A percentile compares a stretch with the other conserved stretches of the same genome.
Evolutionary conservation across 176 grass and related monocot species (phyloP).

Genomic region (Zizania latifolia): DNA sequence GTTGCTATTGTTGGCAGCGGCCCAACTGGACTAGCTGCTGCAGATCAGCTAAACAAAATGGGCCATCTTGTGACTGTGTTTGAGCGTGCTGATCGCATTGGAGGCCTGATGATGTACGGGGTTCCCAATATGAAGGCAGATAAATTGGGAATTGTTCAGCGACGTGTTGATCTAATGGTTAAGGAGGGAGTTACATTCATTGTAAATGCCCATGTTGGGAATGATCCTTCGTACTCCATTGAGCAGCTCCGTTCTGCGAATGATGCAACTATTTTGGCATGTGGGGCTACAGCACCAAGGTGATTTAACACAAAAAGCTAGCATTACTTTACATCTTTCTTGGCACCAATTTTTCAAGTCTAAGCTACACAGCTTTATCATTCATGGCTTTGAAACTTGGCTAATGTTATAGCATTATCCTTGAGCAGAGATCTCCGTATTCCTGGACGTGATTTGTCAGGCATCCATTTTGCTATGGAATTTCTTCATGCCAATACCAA

Average conservation of each 20-base stretch:
- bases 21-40: conserved; percentile 56
- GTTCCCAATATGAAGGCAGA: conserved; percentile 69
- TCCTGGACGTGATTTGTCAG: conserved; percentile 50
- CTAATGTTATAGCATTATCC: conserved; percentile 21
- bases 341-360: not conserved
- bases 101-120: conserved; percentile 68
- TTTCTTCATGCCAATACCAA: conserved; percentile 66
- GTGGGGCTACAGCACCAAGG: conserved; percentile 61
- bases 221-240: conserved; percentile 39
- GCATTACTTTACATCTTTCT: not conserved
- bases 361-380: not conserved
- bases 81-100: conserved; percentile 58
- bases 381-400: not conserved
- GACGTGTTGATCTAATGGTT: conserved; percentile 51
- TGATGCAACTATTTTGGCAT: conserved; percentile 52
- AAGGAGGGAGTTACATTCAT: conserved; percentile 46
- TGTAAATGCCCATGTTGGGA: conserved; percentile 54
- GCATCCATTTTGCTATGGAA: conserved; percentile 66
- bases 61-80: conserved; percentile 52
- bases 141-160: conserved; percentile 43
- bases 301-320: conserved; percentile 14
- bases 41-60: conserved; percentile 62
- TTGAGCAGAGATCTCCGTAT: conserved; percentile 47
- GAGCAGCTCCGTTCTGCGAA: conserved; percentile 34
- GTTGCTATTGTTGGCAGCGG: conserved; percentile 66